These are phyloP conservation scores for Alternaria sp. DNA, from an alignment of 2,329 filamentous ascomycete genomes.

Conservation along the genomic window DNA sequence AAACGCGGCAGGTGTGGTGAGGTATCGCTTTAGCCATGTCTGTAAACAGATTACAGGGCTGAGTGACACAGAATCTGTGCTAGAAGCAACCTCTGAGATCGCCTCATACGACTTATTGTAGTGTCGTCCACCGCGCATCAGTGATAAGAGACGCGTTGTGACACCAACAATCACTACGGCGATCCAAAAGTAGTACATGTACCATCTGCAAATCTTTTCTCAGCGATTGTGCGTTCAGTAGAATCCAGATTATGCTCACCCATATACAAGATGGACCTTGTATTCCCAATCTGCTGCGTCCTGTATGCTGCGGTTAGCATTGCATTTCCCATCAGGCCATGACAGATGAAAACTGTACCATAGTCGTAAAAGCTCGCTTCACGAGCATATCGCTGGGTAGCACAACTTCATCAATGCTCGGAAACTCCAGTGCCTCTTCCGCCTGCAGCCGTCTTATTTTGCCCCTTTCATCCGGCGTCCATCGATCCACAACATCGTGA, in stretches of 20 bases:
- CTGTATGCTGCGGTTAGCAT: constrained; percentile 21
- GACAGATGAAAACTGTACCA: constrained; percentile 28
- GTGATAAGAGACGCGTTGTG: constrained; percentile 29
- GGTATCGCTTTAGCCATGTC: constrained; percentile 39
- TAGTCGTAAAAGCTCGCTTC: constrained; percentile 39
- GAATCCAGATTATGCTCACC: constrained; percentile 22
- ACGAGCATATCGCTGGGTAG: constrained; percentile 35
- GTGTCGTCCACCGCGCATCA: constrained; percentile 19
- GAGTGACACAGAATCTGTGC: not conserved
- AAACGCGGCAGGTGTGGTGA: constrained; percentile 57
- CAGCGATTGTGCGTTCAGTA: not conserved
- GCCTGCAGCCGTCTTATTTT: constrained; percentile 27
- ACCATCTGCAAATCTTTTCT: constrained; percentile 25
- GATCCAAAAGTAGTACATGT: constrained; percentile 47
- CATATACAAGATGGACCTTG: constrained; percentile 43
- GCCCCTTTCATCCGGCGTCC: constrained; percentile 27
- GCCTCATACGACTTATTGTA: constrained; percentile 18
- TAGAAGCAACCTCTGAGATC: not conserved
- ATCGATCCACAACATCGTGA: constrained; percentile 34
- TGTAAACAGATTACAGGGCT: constrained; percentile 9
- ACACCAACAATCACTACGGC: constrained; percentile 37
- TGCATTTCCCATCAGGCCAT: not conserved
- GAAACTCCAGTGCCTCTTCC: constrained; percentile 32
- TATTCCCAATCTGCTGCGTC: constrained; percentile 39
- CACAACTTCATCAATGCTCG: constrained; percentile 27